These are phyloP conservation scores for Penicillium turbatum DNA, from an alignment of 495 filamentous ascomycete genomes.

Conservation along the genomic window DNA sequence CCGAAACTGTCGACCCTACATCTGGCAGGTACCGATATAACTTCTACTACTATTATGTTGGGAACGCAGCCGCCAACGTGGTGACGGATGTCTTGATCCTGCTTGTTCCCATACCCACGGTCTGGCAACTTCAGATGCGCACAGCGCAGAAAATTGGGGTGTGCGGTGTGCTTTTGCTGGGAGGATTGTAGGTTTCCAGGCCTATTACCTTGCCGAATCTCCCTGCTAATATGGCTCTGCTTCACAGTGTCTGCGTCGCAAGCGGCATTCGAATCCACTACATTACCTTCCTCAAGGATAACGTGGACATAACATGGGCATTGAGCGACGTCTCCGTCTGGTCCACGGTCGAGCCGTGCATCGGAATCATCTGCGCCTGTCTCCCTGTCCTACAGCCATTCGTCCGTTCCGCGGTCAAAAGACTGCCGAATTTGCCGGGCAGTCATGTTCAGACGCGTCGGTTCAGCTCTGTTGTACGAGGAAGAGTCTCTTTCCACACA, in stretches of 20 bases:
- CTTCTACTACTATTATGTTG: slow-evolving; percentile 28
- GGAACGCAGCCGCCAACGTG: slow-evolving; percentile 49
- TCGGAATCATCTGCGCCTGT: slow-evolving; percentile 41
- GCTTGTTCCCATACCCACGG: slow-evolving; percentile 43
- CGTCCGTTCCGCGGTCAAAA: slow-evolving; percentile 12
- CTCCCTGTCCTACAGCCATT: slow-evolving; percentile 25
- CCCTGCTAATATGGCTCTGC: neutral
- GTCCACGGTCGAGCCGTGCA: slow-evolving; percentile 43
- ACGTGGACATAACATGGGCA: slow-evolving; percentile 34
- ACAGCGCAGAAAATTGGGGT: slow-evolving; percentile 43
- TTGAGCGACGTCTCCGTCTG: slow-evolving; percentile 41
- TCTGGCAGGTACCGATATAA: slow-evolving; percentile 15
- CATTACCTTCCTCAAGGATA: slow-evolving; percentile 19
- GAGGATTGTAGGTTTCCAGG: slow-evolving; percentile 27
- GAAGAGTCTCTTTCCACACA: neutral
- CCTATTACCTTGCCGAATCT: neutral
- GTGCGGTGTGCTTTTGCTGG: slow-evolving; percentile 46
- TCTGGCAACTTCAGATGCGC: slow-evolving; percentile 41
- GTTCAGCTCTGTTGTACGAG: neutral
- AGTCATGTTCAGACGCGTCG: neutral
- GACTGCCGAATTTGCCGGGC: slow-evolving; percentile 4
- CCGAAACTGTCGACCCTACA: neutral
- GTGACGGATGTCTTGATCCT: slow-evolving; percentile 51
- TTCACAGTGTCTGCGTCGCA: slow-evolving; percentile 18
- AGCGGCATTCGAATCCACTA: slow-evolving; percentile 27